Percentiles rank a stretch among this genome's conserved stretches.
phyloP scores from a whole-genome alignment of 2,329 filamentous ascomycete species.

The Aureobasidium sp. region DNA sequence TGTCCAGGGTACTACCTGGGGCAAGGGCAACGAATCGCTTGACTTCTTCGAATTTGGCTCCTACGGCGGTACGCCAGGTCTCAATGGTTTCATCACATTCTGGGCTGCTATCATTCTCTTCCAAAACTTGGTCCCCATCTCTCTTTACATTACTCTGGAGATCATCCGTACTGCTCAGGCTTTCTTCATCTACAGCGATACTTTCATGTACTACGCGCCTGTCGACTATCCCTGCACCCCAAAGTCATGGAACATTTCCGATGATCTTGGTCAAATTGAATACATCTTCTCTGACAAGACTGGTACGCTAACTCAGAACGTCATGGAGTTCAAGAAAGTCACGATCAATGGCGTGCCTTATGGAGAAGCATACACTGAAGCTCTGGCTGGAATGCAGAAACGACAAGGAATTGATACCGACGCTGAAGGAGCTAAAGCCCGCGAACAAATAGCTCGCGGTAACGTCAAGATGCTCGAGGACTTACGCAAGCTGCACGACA shows the following conservation, averaged over 20 bases:
- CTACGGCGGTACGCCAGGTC: conserved; percentile 53
- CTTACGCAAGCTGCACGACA: conserved; percentile 71
- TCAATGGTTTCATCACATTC: conserved; percentile 93
- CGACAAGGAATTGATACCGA: conserved; percentile 81
- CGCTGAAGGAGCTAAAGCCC: conserved; percentile 63
- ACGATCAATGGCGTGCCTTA: conserved; percentile 95
- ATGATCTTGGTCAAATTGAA: conserved; percentile 95
- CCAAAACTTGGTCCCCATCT: conserved; percentile 98
- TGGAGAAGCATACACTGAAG: conserved; percentile 95
- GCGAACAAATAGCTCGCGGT: conserved; percentile 69
- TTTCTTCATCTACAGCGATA: conserved; percentile 94
- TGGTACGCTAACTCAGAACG: conserved; percentile 80
- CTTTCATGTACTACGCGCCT: conserved; percentile 93
- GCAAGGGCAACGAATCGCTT: conserved; percentile 62
- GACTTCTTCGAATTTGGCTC: conserved; percentile 79
- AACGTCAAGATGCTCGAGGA: conserved; percentile 63
- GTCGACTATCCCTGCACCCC: conserved; percentile 93
- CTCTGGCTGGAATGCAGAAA: conserved; percentile 92
- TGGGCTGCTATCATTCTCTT: conserved; percentile 92
- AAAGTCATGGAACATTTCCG: conserved; percentile 98
- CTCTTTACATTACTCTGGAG: conserved; percentile 93
- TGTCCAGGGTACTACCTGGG: conserved; percentile 77
- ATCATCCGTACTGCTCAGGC: conserved; percentile 90
- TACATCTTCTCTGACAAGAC: conserved; percentile 98
- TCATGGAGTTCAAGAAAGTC: conserved; percentile 99